phyloP scores from a whole-genome alignment of 169 alveolate genomes.

The Plasmodium vivax region DNA sequence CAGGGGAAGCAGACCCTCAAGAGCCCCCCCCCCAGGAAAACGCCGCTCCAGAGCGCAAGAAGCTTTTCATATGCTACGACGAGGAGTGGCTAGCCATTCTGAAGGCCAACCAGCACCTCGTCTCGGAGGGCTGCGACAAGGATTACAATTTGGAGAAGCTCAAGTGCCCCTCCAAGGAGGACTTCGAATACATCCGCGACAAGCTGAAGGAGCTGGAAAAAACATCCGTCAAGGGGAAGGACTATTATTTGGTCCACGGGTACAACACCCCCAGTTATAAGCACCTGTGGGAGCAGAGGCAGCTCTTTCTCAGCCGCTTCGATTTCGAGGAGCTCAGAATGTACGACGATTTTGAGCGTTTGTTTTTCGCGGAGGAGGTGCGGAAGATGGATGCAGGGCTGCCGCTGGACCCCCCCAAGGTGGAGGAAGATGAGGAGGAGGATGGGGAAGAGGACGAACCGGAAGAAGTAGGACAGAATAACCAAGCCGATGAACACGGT shows the following conservation, averaged over 20 bases:
- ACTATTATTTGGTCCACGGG: conserved; percentile 39
- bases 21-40: neutral
- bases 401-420: neutral
- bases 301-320: conserved; percentile 19
- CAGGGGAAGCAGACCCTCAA: neutral
- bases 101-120: conserved; percentile 46
- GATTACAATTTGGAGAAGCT: conserved; percentile 57
- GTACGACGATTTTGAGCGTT: conserved; percentile 12
- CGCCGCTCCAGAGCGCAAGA: neutral
- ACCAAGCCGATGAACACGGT: neutral
- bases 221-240: conserved; percentile 23
- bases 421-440: neutral
- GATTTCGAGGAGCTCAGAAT: conserved; percentile 52
- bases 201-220: conserved; percentile 28
- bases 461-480: neutral
- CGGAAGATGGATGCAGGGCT: neutral
- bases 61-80: conserved; percentile 36
- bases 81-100: conserved; percentile 65
- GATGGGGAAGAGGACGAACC: neutral
- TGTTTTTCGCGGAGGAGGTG: conserved; percentile 44
- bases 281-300: conserved; percentile 37
- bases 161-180: conserved; percentile 46
- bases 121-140: conserved; percentile 12
- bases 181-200: conserved; percentile 17
- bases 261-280: conserved; percentile 49